Base-by-base conservation (phyloP, 306 rosid species). In the Cucumis hystrix region DNA sequence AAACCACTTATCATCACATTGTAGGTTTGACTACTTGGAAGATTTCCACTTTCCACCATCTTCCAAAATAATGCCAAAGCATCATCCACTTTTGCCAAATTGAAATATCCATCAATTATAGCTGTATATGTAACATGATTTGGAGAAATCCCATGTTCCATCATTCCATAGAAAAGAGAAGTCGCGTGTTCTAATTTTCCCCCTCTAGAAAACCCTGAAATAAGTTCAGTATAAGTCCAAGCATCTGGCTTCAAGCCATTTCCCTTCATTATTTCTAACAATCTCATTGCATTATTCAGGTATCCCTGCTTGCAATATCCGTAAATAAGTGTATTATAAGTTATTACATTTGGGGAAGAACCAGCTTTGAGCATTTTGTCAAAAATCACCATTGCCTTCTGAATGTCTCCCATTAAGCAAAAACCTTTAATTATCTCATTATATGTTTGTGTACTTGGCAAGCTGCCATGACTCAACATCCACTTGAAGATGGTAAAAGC, bases 1-100 rank as follows among this genome's bases (percentile, higher is more conserved):
- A 85, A 74, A 56, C 88, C 84, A 66, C 77, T 83, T 39, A 85
- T 47, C 77, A 85, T 78, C 78, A 70, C 84, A 85, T 85, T 85
- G 82, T 82, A 82, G 77, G 82, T 80, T 77, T 82, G 77, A 67
- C 59, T 77, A 78, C 83, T 65, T 33, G 86, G 82, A 78, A 55
- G 7, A 35, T 79, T 77, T 77, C 77, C 83, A 60, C 79, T 77
- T 66, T 82, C 84, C 74, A 67, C 79, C 88, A 85, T 85, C 61
- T 18, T 77, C 80, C 45, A 67, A 75, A 82, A 80, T 57, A 80
- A 78, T 52, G 82, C 64, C 25, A 80, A 47, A 20, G 88, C 86
- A 79, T 17, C 28, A 62, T 85, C 80, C 43, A 85, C 58, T 65
- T 74, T 82, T 51, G 45, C 79, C 79, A 59, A 79, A n/a, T 25